Evolutionary conservation across 2,329 filamentous ascomycete species (phyloP), one percentile per base, ranked within the genome.

Genomic region (Colletotrichum sp.): DNA sequence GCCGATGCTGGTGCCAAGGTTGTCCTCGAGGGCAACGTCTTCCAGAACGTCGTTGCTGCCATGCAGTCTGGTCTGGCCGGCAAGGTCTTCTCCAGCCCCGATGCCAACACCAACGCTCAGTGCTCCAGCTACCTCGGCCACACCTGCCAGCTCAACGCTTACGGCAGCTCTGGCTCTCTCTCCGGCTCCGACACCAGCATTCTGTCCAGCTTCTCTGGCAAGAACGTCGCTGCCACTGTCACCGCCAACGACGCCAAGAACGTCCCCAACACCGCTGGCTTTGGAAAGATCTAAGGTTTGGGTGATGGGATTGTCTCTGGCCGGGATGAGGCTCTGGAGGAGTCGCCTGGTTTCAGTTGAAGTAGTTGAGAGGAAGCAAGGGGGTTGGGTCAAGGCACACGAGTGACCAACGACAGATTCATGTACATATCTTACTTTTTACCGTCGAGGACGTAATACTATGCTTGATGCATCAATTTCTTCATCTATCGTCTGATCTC

Each of bases 21-120:
- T 58, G 84, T 77, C 27, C 88, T 88, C 4, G 90, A 92, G 83
- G 91, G 90, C 48, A 91, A 90, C 79, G 83, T 89, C 64, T 92
- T 91, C 86, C 87, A 91, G 82, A 88, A 90, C 78, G 86, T 92
- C 70, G 80, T 82, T 16, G 83, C 84, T 25, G 81, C 85, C 25
- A 81, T 88, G 62, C 84, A 88, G 75, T 64, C 79, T n/a, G 78
- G 80, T 58, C 78, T 78, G 74, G 70, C 76, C 30, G 85, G 85
- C 48, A 71, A 81, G 77, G 78, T 86, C 28, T 85, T 86, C 73
- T 80, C 82, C 39, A 80, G 78, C 70, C 79, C 81, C 77, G 79
- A 74, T 70, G 76, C 82, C 22, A 80, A 75, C 60, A 81, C 83
- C 77, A 87, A 86, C 79, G 79, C 82, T 25, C 80, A 79, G 60